These are phyloP conservation scores for Arabis hirsuta DNA, from an alignment of 345 rosid species.

Conservation along the genomic window DNA sequence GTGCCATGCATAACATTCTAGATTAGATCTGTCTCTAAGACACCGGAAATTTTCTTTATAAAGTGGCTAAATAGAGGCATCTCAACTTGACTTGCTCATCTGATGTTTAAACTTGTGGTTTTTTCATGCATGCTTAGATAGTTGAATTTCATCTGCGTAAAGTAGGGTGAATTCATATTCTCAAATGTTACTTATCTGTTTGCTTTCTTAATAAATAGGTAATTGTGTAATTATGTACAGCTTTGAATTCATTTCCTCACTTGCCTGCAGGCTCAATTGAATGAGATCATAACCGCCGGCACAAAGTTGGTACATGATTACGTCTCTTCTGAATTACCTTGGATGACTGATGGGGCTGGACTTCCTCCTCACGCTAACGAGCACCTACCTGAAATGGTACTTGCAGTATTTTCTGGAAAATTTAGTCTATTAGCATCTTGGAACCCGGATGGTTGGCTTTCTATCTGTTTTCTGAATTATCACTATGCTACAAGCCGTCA, in stretches of 20 bases:
- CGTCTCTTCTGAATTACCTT: constrained; percentile 70
- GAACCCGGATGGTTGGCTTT: constrained; percentile 1
- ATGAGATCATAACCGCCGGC: constrained; percentile 76
- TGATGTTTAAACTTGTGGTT: background rate
- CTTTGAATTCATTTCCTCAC: constrained; percentile 20
- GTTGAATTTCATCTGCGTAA: constrained; percentile 10
- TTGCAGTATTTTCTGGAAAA: constrained; percentile 1
- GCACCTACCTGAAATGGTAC: constrained; percentile 81
- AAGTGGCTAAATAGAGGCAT: constrained; percentile 7
- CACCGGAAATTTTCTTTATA: background rate
- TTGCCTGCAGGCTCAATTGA: constrained; percentile 74
- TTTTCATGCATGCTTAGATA: constrained; percentile 20
- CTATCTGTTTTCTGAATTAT: background rate
- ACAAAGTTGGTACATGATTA: constrained; percentile 53
- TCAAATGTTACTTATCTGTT: background rate
- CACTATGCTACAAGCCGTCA: background rate
- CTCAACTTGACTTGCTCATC: constrained; percentile 14
- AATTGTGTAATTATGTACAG: background rate
- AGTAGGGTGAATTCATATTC: background rate
- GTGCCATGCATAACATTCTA: constrained; percentile 12
- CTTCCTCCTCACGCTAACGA: constrained; percentile 79
- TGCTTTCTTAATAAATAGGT: too few species aligned
- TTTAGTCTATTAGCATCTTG: constrained; percentile 25
- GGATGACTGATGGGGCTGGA: constrained; percentile 99
- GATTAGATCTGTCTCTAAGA: constrained; percentile 9